phyloP scores from a whole-genome alignment of 345 rosid species.

The Trapa incisa region DNA sequence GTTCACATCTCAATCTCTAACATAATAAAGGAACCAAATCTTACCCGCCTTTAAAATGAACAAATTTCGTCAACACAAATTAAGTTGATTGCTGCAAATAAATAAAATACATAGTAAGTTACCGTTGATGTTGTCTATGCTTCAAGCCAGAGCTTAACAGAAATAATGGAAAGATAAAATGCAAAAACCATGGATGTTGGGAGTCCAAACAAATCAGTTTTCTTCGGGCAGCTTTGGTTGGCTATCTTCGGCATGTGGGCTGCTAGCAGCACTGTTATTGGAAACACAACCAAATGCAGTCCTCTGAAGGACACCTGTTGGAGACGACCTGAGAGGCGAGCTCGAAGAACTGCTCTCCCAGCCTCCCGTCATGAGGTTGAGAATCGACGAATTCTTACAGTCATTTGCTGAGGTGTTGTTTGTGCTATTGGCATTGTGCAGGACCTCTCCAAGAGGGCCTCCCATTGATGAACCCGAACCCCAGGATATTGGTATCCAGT shows the following conservation, averaged over 20 bases:
- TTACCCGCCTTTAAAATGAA: too few relatives aligned
- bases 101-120: too few relatives aligned
- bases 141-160: too few relatives aligned
- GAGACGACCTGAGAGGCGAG: slow-evolving; percentile 46
- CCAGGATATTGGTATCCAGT: slow-evolving; percentile 49
- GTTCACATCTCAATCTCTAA: too few relatives aligned
- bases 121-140: too few relatives aligned
- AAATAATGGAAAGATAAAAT: too few relatives aligned
- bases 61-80: too few relatives aligned
- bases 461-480: slow-evolving; percentile 46
- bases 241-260: slow-evolving; percentile 39
- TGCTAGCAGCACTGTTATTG: slow-evolving; percentile 76
- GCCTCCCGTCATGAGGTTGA: slow-evolving; percentile 38
- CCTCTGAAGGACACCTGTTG: slow-evolving; percentile 69
- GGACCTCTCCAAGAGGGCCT: slow-evolving; percentile 68
- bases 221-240: slow-evolving; percentile 14
- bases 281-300: slow-evolving; percentile 55
- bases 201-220: slow-evolving; percentile 18
- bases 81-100: too few relatives aligned
- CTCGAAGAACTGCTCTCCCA: slow-evolving; percentile 49
- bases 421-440: slow-evolving; percentile 29
- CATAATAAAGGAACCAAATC: too few relatives aligned
- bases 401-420: slow-evolving; percentile 13
- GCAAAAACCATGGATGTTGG: not conserved
- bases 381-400: slow-evolving; percentile 29